Base-by-base conservation (phyloP, 2,329 filamentous ascomycete species). In the Ophiocordyceps camponoti-floridani region DNA sequence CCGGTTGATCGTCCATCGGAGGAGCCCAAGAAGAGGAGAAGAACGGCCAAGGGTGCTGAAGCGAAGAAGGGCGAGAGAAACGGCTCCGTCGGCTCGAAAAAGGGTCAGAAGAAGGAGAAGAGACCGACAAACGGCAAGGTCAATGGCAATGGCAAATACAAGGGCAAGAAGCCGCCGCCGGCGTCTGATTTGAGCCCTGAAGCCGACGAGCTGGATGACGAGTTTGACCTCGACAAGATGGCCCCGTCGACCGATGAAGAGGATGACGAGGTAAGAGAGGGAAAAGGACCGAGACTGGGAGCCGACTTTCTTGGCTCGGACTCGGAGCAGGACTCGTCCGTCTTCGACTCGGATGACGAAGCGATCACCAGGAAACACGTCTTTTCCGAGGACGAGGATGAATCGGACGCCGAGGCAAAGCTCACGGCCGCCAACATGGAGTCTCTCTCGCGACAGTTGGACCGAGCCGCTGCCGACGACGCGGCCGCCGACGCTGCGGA, bases 401-500 rank as follows among this genome's bases (percentile, higher is more conserved):
- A 87, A 44, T 88, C 83, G 1, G 86, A 93, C 54, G 81, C 78
- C 5, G 86, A 94, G 63, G 88, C 95, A 64, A 82, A 80, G 59
- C 73, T 98, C 52, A 98, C 86, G 44, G 88, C 88, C 2, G 91
- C 91, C 49, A 98, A 98, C 62, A 96, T 98, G 50, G 91, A 82
- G 54, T 91, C 91, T 47, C 68, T 98, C 46, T 88, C 89, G 45
- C 73, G 79, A 53, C 89, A 87, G 61, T 65, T 98, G 46, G 89
- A 98, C 59, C 69, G 75, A 55, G 70, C 91, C 57, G 69, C 75
- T 56, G 82, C 83, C 41, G 73, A 82, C 48, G 84, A 94, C 50
- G 85, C 81, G 16, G 86, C 79, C 23, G 84, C 88, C 49, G 86
- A 85, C 23, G 78, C 88, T 53, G 82, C 81, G 31, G 91, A 98